Evolutionary conservation across 108 stramenopile genomes (phyloP), one percentile per base, ranked within the genome.

Genomic region (Cyclotella baltica): DNA sequence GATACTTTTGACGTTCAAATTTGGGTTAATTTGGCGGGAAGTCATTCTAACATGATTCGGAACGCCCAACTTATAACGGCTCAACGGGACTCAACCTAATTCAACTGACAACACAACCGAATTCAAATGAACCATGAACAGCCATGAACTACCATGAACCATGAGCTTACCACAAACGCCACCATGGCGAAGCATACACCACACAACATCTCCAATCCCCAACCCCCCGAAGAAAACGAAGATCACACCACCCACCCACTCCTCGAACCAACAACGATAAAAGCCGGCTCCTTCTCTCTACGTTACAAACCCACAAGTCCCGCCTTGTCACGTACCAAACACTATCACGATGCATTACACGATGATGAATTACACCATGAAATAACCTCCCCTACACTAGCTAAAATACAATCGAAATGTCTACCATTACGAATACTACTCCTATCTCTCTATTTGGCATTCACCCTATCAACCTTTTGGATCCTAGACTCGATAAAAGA

Each of bases 401-500:
- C 37, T 57, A 47, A 76, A 67, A 40, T 64, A 47, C 36, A 55
- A 27, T 64, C 9, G 20, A 53, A 13, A 20, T 29, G 35, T 53
- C 67, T 67, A 8, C 71, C 78, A 4, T 46, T 73, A 4, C 61
- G 80, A 28, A 81, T 81, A 22, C 63, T 81, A 31, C 64, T 81
- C 33, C 69, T 81, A 22, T 36, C 80, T 3, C 29, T 81, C n/a
- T 71, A 81, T 34, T 64, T 81, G n/a, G 68, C 62, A 57, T 75
- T 64, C 53, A 81, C 80, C 0, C 63, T 81, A 22, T 71, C 63
- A 3, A 65, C 87, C 36, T 95, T 95, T 88, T 95, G 94, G 94
- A 65, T 95, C 27, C 72, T 98, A 47, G 95, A 97, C 71, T 96
- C 95, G 16, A 70, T 97, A 19, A 98, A 98, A 74, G 98, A 98